Percentiles rank a stretch among this genome's conserved stretches.
These are phyloP conservation scores for Didymella segeticola DNA, from an alignment of 2,329 filamentous ascomycete species.

Conservation along the genomic window DNA sequence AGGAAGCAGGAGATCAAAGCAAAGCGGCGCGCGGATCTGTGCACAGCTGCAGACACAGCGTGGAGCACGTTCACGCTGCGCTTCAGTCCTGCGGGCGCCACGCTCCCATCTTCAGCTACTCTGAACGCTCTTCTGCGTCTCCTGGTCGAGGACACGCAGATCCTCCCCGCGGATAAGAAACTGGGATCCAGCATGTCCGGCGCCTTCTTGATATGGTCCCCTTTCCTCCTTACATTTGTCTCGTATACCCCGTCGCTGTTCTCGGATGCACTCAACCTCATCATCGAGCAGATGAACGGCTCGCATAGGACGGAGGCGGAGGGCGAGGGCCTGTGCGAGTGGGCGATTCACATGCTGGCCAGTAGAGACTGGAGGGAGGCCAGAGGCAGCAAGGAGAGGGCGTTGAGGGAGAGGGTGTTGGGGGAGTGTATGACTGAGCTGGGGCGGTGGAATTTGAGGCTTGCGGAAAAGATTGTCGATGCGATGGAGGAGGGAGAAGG, in stretches of 20 bases:
- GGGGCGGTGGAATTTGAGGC: constrained; percentile 46
- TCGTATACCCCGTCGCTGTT: constrained; percentile 43
- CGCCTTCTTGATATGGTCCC: constrained; percentile 55
- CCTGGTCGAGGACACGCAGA: neutral
- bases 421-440: constrained; percentile 46
- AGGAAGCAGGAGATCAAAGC: constrained; percentile 43
- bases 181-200: constrained; percentile 48
- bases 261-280: constrained; percentile 46
- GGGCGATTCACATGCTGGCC: constrained; percentile 58
- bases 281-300: constrained; percentile 48
- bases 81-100: constrained; percentile 7
- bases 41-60: constrained; percentile 26
- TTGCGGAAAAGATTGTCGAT: constrained; percentile 45
- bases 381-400: constrained; percentile 17
- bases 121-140: constrained; percentile 7
- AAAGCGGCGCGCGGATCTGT: constrained; percentile 1
- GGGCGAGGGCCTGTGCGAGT: constrained; percentile 55
- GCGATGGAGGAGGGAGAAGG: constrained; percentile 20
- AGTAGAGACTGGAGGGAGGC: constrained; percentile 45
- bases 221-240: constrained; percentile 47
- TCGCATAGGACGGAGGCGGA: constrained; percentile 34
- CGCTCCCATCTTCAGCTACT: constrained; percentile 18
- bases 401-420: constrained; percentile 20
- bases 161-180: constrained; percentile 47
- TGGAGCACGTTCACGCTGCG: constrained; percentile 24